Evolutionary conservation across 768 basidiomycete species (phyloP).

Genomic region (Suillus subalutaceus): DNA sequence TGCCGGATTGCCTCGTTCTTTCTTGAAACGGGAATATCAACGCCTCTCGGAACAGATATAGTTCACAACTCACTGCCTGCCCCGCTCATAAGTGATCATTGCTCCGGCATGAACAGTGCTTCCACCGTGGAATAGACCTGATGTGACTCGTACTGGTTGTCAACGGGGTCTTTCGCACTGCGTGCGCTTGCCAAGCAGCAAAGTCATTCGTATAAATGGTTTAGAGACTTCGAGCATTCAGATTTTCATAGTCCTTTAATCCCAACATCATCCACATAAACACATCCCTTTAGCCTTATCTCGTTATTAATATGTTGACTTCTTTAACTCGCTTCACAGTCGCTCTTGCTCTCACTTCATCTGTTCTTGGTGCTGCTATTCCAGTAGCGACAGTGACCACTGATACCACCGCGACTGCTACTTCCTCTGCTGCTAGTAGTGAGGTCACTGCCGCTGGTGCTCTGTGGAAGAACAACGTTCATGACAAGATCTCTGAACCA

Average conservation of each 20-base stretch:
- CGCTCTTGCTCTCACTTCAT: slow-evolving; percentile 15
- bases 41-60: not conserved
- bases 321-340: not conserved
- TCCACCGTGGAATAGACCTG: not conserved
- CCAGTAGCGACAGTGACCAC: slow-evolving; percentile 1
- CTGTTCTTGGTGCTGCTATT: slow-evolving; percentile 19
- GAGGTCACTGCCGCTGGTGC: slow-evolving; percentile 13
- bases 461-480: slow-evolving; percentile 24
- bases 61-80: not conserved
- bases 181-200: not conserved
- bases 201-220: not conserved
- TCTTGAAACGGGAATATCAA: not conserved
- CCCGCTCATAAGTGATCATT: not conserved
- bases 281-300: not conserved
- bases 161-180: slow-evolving; percentile 4
- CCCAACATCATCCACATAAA: not conserved
- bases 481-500: slow-evolving; percentile 18
- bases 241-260: not conserved
- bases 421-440: not conserved
- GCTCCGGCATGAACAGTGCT: slow-evolving; percentile 1
- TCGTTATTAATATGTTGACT: not conserved
- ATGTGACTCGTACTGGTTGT: slow-evolving; percentile 2
- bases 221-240: not conserved
- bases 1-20: not conserved
- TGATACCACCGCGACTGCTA: not conserved